Evolutionary conservation across 2,329 filamentous ascomycete species (phyloP), one percentile per base, ranked within the genome.

Genomic region (Botrytis hyacinthi): DNA sequence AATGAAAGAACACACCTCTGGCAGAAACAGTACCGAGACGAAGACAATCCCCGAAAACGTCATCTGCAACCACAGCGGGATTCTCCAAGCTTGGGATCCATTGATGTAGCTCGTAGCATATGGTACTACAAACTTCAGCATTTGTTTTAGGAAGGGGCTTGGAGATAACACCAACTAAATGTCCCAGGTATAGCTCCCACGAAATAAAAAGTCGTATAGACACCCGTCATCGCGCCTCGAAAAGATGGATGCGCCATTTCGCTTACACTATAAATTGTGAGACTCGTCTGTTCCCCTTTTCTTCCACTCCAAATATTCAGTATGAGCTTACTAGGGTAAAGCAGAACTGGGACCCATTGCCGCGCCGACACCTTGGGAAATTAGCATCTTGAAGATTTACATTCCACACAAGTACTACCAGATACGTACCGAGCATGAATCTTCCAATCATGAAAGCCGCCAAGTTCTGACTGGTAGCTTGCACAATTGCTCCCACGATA

Each of bases 401-500:
- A 8, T 16, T 12, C 12, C 22, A 54, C 48, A n/a, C n/a, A 7
- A 16, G 14, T n/a, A 14, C 26, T 54, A 26, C 26, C 5, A 84
- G 82, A 61, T 84, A 84, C 74, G 89, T 89, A 69, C 88, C 88
- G 9, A 90, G 85, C 48, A 90, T 80, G 80, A 90, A 89, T 40
- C 88, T 84, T 6, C 87, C 87, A 29, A 73, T 75, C 78, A 86
- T 84, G 76, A 86, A 86, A 65, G 84, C 82, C 5, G 78, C 78
- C 40, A 80, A 77, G 59, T 71, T 80, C 67, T 80, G 78, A 29
- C 74, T 73, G 7, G 73, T 73, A 40, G 80, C 82, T 63, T 75
- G 74, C 6, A 77, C 46, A 16, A 72, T 68, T 14, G 76, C 73
- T 14, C 76, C 76, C 29, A 73, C 70, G 22, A 77, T 70, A 10